phyloP scores from a whole-genome alignment of 257 asterid species.

The Solanum boliviense region DNA sequence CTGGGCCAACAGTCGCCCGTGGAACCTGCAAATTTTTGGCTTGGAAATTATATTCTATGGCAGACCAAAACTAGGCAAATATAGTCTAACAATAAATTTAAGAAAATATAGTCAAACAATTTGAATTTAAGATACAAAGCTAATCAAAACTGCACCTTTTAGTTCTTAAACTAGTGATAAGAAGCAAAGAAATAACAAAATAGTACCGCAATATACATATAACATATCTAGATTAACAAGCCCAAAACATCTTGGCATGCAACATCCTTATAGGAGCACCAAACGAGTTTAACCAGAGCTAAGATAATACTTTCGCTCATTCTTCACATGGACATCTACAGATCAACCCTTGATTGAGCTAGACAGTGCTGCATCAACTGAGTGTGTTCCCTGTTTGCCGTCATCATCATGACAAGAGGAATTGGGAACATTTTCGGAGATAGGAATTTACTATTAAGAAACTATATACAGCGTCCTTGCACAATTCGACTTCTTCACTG shows the following conservation, averaged over 20 bases:
- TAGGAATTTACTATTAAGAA: background rate
- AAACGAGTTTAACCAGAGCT: background rate
- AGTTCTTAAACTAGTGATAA: background rate
- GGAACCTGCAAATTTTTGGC: conserved; percentile 34
- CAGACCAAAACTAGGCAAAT: background rate
- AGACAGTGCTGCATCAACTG: background rate
- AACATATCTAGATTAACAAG: background rate
- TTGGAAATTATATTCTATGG: conserved; percentile 14
- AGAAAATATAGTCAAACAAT: background rate
- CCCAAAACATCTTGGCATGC: background rate
- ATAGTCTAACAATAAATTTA: background rate
- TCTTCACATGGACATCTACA: background rate
- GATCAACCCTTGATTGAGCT: background rate
- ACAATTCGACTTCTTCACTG: background rate
- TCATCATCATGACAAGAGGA: background rate
- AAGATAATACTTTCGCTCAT: background rate
- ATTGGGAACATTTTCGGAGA: background rate
- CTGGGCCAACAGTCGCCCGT: conserved; percentile 85
- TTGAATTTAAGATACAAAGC: background rate
- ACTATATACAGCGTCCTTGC: background rate
- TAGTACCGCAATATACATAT: background rate
- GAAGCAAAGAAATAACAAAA: background rate
- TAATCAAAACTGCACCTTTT: background rate
- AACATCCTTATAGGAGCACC: background rate
- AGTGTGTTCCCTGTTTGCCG: background rate